Percentiles rank a stretch among this genome's conserved stretches.
phyloP scores from a whole-genome alignment of 352 stramenopile species.

The Blastocystis sp. region DNA sequence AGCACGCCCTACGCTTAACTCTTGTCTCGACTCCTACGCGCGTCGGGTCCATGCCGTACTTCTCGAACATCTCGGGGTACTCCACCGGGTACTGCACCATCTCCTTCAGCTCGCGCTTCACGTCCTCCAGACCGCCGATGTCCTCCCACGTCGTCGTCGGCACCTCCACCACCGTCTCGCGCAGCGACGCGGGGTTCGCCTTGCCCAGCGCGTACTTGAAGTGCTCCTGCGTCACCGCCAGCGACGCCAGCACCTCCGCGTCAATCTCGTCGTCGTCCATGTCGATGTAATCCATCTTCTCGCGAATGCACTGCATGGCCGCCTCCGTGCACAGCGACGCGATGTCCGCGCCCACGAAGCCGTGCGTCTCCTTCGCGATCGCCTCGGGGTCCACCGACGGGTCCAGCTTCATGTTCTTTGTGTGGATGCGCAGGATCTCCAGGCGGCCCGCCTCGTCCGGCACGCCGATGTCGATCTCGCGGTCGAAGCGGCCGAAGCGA shows the following conservation, averaged over 20 bases:
- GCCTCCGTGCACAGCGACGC: constrained; percentile 95
- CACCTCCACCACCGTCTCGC: constrained; percentile 97
- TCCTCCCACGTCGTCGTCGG: constrained; percentile 96
- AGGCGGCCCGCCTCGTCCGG: constrained; percentile 96
- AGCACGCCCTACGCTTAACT: constrained; percentile 92
- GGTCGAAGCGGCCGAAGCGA: constrained; percentile 96
- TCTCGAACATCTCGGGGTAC: constrained; percentile 98
- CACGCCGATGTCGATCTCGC: constrained; percentile 98
- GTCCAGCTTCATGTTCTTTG: constrained; percentile 98
- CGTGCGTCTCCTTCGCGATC: constrained; percentile 95
- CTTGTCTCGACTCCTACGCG: constrained; percentile 73
- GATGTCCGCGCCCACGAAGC: constrained; percentile 98
- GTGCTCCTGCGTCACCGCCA: constrained; percentile 95
- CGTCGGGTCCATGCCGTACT: constrained; percentile 83
- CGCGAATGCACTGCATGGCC: constrained; percentile 89
- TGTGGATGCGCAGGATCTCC: constrained; percentile 99
- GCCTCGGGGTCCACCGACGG: constrained; percentile 95
- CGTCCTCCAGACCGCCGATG: constrained; percentile 94
- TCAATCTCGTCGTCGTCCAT: constrained; percentile 99
- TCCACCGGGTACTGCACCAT: constrained; percentile 99
- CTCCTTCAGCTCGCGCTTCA: constrained; percentile 97
- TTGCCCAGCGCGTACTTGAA: constrained; percentile 96
- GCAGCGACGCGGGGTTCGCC: constrained; percentile 94
- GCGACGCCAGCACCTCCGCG: constrained; percentile 94
- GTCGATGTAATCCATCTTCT: constrained; percentile 99